Conservation (phyloP, 441 rosid species). For the Adansonia madagascariensis region DNA sequence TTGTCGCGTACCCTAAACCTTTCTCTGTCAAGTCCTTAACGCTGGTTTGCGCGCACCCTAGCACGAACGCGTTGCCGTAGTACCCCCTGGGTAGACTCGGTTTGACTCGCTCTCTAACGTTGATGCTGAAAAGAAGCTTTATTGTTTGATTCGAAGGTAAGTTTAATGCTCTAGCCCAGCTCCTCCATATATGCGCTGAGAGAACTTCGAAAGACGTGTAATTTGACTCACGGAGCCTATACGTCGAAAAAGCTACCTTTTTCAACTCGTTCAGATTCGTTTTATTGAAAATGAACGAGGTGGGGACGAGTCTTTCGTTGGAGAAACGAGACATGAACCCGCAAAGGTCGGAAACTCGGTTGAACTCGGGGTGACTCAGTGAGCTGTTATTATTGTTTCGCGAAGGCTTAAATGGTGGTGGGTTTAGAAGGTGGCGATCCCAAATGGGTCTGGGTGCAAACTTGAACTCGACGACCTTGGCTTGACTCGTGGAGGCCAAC, state of each 20-base stretch:
- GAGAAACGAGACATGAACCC: slow-evolving; percentile 62
- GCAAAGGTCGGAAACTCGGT: slow-evolving; percentile 56
- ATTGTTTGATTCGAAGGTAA: slow-evolving; percentile 59
- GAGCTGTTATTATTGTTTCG: slow-evolving; percentile 27
- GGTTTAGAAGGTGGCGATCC: slow-evolving; percentile 73
- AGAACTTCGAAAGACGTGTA: slow-evolving; percentile 77
- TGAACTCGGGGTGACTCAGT: slow-evolving; percentile 55
- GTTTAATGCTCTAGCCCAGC: slow-evolving; percentile 74
- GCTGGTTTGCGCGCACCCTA: slow-evolving; percentile 66
- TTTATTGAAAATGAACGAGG: slow-evolving; percentile 52
- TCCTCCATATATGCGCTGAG: slow-evolving; percentile 81
- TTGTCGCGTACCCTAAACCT: slow-evolving; percentile 55
- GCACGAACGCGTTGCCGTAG: slow-evolving; percentile 86
- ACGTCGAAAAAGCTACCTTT: slow-evolving; percentile 38
- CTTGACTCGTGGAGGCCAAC: slow-evolving; percentile 32
- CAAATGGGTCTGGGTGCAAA: slow-evolving; percentile 49
- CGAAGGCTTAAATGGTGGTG: slow-evolving; percentile 17
- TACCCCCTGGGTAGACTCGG: slow-evolving; percentile 71
- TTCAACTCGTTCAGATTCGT: slow-evolving; percentile 52
- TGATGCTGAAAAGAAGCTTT: slow-evolving; percentile 76
- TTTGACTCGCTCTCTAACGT: slow-evolving; percentile 62
- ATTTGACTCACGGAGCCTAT: slow-evolving; percentile 34
- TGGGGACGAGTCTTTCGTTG: slow-evolving; percentile 61
- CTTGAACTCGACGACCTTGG: slow-evolving; percentile 26
- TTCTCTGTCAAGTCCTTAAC: slow-evolving; percentile 59